Base-by-base conservation (phyloP, 176 grass and related monocot species). In the Phoenix roebelenii region DNA sequence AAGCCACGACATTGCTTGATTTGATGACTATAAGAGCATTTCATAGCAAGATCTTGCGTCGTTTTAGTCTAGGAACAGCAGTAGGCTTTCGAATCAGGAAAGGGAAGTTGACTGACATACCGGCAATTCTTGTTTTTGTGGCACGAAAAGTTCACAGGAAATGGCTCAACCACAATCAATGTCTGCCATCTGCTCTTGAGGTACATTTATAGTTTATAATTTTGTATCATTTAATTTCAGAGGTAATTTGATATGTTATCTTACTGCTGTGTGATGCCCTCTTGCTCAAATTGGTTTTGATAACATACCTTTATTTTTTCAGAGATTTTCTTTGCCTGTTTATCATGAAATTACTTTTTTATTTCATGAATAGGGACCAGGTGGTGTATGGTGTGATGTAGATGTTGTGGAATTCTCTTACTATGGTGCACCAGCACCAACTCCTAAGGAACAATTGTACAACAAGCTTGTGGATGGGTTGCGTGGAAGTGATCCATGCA, bases 401-500 rank as follows among this genome's bases (percentile, higher is more conserved):
- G 93, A 98, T 80, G 93, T 98, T 19, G 78, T 98, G 59, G 93
- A 98, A 63, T 98, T 98, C 75, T 98, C 93, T 4, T 98, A 98
- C 64, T 89, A 98, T 22, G 93, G 93, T 54, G 93, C 87, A 49
- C 93, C 93, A 5, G 84, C 84, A 68, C 72, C 80, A 56, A 92
- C 93, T 20, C 93, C 87, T 15, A 98, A 98, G 82, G 87, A 83
- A 51, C 93, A 89, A 76, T 60, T 83, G 63, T 92, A 88, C 23
- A 86, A 81, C 55, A 84, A 98, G 61, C 88, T 98, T 74, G 84
- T 92, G 24, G 85, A 98, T 80, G 81, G 61, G 54, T 62, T 98
- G 25, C 85, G 93, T 17, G 93, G 93, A 57, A 88, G 84, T 75
- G 93, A 98, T 74, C 84, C 89, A 64, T 82, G 76, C 59, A 85